These are phyloP conservation scores for Coccomyxa sp. DNA, from an alignment of 139 green algal genomes.

Conservation along the genomic window DNA sequence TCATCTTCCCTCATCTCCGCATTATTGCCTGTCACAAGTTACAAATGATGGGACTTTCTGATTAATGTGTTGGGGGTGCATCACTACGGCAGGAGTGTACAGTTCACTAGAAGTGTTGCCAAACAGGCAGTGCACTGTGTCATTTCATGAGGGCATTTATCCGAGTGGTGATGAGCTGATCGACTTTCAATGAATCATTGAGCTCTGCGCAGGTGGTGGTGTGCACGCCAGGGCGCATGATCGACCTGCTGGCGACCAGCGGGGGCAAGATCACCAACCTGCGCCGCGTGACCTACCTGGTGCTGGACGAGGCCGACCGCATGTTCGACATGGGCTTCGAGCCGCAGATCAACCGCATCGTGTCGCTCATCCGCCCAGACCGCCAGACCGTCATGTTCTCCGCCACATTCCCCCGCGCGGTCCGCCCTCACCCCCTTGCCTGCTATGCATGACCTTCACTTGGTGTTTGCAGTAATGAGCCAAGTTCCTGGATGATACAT, in stretches of 20 bases:
- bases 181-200: too few species aligned
- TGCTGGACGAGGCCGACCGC: slow-evolving; percentile 97
- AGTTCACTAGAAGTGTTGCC: too few species aligned
- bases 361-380: slow-evolving; percentile 87
- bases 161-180: too few species aligned
- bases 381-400: slow-evolving; percentile 97
- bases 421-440: slow-evolving; percentile 21
- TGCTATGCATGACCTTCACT: not conserved
- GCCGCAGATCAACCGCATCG: slow-evolving; percentile 78
- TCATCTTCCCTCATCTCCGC: too few species aligned
- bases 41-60: too few species aligned
- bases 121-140: too few species aligned
- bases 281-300: slow-evolving; percentile 91
- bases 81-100: too few species aligned
- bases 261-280: slow-evolving; percentile 95
- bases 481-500: too few species aligned
- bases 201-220: slow-evolving; percentile 70
- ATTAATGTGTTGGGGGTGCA: too few species aligned
- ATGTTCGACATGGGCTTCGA: slow-evolving; percentile 99
- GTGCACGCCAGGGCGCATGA: slow-evolving; percentile 97
- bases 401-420: slow-evolving; percentile 90
- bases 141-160: too few species aligned
- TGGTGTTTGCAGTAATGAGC: too few species aligned
- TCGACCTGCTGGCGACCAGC: slow-evolving; percentile 91
- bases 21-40: too few species aligned